A percentile compares a stretch with the other conserved stretches of the same genome.
Conservation (phyloP, 1,284 basidiomycete species). For the Puccinia sorghi region DNA sequence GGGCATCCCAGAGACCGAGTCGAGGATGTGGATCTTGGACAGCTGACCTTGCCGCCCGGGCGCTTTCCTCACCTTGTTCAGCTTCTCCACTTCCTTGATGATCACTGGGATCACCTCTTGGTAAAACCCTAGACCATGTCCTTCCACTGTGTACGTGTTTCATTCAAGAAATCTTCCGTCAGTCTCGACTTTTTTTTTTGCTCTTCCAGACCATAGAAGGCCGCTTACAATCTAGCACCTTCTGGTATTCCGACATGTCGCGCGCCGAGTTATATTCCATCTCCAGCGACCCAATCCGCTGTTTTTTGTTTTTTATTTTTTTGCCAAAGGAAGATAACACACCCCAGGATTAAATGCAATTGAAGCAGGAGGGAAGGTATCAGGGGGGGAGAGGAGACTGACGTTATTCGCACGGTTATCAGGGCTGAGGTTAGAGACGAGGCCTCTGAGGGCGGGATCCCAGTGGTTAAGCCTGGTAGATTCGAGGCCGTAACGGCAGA, state of each 20-base stretch:
- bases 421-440: constrained; percentile 22
- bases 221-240: constrained; percentile 41
- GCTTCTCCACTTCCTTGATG: constrained; percentile 29
- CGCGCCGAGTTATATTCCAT: constrained; percentile 7
- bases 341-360: neutral
- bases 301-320: neutral
- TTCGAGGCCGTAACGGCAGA: constrained; percentile 28
- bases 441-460: constrained; percentile 11
- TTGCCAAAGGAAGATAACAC: neutral
- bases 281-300: constrained; percentile 16
- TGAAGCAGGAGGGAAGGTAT: neutral
- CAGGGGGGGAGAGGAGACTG: neutral
- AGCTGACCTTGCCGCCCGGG: constrained; percentile 37
- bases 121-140: constrained; percentile 31
- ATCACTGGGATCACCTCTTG: constrained; percentile 34
- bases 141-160: constrained; percentile 2
- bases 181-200: neutral
- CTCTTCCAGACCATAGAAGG: no score
- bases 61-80: constrained; percentile 24
- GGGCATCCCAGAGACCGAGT: constrained; percentile 24
- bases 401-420: constrained; percentile 3
- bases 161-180: neutral
- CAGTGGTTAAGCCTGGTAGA: constrained; percentile 36
- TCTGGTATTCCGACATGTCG: neutral
- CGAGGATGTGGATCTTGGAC: constrained; percentile 29